Evolutionary conservation across 305 asterid genomes (phyloP).

Genomic region (Fraxinus xanthoxyloides): DNA sequence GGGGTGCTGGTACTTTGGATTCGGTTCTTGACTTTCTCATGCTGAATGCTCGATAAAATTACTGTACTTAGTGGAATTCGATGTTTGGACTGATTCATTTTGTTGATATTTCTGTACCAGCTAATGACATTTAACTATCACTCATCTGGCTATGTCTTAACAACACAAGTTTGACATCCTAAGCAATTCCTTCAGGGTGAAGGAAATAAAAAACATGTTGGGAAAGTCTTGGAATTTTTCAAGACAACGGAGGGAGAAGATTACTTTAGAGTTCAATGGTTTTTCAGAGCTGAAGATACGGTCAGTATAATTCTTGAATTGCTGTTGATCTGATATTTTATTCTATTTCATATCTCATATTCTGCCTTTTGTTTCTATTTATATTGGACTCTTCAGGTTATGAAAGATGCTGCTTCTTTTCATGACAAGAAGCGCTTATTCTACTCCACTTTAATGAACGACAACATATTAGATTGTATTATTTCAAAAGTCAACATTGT

Average conservation of each 20-base stretch:
- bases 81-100: conserved; percentile 7
- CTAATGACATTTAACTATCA: conserved; percentile 28
- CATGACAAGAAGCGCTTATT: conserved; percentile 81
- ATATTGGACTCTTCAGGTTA: conserved; percentile 46
- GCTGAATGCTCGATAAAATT: background rate
- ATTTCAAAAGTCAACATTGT: conserved; percentile 68
- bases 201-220: conserved; percentile 49
- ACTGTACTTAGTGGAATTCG: background rate
- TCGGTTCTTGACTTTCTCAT: background rate
- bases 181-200: conserved; percentile 64
- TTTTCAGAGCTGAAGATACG: conserved; percentile 74
- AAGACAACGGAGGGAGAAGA: conserved; percentile 45
- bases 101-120: conserved; percentile 11
- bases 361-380: background rate
- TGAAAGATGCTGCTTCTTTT: conserved; percentile 53
- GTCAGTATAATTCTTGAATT: conserved; percentile 32
- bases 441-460: conserved; percentile 72
- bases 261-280: conserved; percentile 70
- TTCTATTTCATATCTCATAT: background rate
- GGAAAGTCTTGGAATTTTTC: conserved; percentile 61
- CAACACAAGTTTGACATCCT: conserved; percentile 56
- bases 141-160: conserved; percentile 44
- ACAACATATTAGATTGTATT: conserved; percentile 78
- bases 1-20: background rate
- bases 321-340: background rate